A percentile compares a stretch with the other conserved stretches of the same genome.
Evolutionary conservation across 1,284 basidiomycete species (phyloP).

Genomic region (Pascua sp.): DNA sequence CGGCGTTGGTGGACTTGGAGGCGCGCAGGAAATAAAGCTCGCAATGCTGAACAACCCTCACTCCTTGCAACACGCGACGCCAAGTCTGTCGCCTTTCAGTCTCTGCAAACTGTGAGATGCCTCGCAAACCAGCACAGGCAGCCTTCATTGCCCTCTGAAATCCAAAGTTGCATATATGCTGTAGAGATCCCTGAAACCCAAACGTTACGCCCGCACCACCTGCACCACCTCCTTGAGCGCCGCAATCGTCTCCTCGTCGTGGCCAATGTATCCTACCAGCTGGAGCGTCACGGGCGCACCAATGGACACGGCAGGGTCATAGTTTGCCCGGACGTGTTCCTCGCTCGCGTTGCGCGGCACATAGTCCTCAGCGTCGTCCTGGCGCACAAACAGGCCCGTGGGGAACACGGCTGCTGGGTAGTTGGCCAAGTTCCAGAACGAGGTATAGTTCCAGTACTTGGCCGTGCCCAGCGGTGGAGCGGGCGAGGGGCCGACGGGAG

Average conservation of each 20-base stretch:
- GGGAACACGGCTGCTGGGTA: constrained; percentile 67
- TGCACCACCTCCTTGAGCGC: neutral
- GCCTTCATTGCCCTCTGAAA: too few relatives aligned
- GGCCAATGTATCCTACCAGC: constrained; percentile 7
- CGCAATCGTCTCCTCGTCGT: constrained; percentile 8
- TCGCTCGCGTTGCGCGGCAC: constrained; percentile 51
- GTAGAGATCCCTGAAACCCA: too few relatives aligned
- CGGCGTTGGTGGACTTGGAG: too few relatives aligned
- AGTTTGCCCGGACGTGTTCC: constrained; percentile 23
- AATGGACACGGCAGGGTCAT: constrained; percentile 8
- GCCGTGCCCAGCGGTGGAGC: constrained; percentile 33
- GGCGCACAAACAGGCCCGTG: constrained; percentile 56
- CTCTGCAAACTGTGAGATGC: too few relatives aligned
- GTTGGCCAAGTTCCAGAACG: constrained; percentile 65
- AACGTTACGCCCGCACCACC: too few relatives aligned
- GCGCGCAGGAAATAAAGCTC: too few relatives aligned
- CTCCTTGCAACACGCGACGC: too few relatives aligned
- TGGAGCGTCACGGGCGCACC: constrained; percentile 7
- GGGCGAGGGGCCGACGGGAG: constrained; percentile 33
- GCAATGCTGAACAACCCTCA: too few relatives aligned
- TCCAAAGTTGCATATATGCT: too few relatives aligned
- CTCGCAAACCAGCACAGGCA: too few relatives aligned
- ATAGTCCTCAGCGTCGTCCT: constrained; percentile 53
- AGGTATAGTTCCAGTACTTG: constrained; percentile 55
- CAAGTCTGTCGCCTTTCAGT: too few relatives aligned